A percentile compares a stretch with the other conserved stretches of the same genome.
Evolutionary conservation across 768 basidiomycete species (phyloP).

Genomic region (Suillus weaverae): DNA sequence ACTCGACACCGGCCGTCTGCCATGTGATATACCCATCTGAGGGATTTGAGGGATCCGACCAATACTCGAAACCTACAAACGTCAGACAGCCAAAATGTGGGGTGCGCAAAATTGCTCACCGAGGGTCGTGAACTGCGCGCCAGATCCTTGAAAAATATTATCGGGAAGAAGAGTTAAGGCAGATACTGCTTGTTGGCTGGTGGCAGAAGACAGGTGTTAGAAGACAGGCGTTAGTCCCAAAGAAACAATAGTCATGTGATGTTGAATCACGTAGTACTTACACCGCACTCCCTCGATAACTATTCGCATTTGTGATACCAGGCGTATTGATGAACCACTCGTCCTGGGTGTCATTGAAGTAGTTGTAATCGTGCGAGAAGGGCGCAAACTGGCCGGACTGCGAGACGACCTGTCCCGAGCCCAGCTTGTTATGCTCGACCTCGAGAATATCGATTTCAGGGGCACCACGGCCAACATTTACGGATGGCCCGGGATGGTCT

Average conservation of each 20-base stretch:
- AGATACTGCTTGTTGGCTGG: constrained; percentile 50
- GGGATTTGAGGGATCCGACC: constrained; percentile 55
- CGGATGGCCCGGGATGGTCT: constrained; percentile 74
- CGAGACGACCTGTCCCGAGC: constrained; percentile 58
- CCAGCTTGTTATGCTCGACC: constrained; percentile 61
- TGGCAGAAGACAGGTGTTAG: not conserved
- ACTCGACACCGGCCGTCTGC: constrained; percentile 58
- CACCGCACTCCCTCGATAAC: constrained; percentile 53
- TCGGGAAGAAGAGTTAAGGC: constrained; percentile 42
- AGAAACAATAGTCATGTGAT: not conserved
- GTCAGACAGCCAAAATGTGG: not conserved
- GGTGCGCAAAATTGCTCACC: constrained; percentile 33
- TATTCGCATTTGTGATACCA: constrained; percentile 34
- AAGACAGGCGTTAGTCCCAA: not conserved
- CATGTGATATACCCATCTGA: constrained; percentile 71
- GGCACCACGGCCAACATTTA: constrained; percentile 59
- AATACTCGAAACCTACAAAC: constrained; percentile 72
- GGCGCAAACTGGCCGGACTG: constrained; percentile 76
- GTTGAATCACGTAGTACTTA: constrained; percentile 17
- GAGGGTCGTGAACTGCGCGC: constrained; percentile 48
- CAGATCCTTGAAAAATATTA: constrained; percentile 56
- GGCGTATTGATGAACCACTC: constrained; percentile 37
- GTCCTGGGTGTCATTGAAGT: constrained; percentile 34
- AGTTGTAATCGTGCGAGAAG: constrained; percentile 47
- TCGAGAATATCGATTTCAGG: constrained; percentile 87